phyloP scores from a whole-genome alignment of 805 yeast species.

The Suhomyces prunicola region DNA sequence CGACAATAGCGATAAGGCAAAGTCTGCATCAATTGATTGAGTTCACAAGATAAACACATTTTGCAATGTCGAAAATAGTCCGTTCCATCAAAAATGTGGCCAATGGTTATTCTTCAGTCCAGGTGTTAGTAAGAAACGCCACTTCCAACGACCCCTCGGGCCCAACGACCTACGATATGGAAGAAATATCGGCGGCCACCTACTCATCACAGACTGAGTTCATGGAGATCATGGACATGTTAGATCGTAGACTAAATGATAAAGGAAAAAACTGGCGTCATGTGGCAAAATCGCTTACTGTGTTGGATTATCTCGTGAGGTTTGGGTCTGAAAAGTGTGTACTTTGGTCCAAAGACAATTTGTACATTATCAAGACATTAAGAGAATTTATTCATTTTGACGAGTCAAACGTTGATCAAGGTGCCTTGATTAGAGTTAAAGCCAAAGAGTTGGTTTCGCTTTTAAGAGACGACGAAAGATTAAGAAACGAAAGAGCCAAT shows the following conservation, averaged over 20 bases:
- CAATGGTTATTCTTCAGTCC: slow-evolving; percentile 84
- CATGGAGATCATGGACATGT: slow-evolving; percentile 88
- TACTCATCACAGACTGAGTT: slow-evolving; percentile 67
- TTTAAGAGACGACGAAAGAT: slow-evolving; percentile 76
- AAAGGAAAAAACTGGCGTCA: slow-evolving; percentile 98
- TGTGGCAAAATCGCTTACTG: slow-evolving; percentile 84
- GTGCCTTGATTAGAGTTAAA: slow-evolving; percentile 79
- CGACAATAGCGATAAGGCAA: not conserved
- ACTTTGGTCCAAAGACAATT: slow-evolving; percentile 85
- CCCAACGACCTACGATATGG: slow-evolving; percentile 79
- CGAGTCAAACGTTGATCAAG: slow-evolving; percentile 78
- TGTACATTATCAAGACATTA: slow-evolving; percentile 83
- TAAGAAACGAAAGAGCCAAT: slow-evolving; percentile 62
- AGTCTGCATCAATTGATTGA: not conserved
- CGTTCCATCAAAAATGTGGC: slow-evolving; percentile 86
- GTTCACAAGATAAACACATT: not conserved
- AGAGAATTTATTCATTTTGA: slow-evolving; percentile 86
- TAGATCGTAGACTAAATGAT: slow-evolving; percentile 88
- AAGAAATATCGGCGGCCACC: slow-evolving; percentile 74
- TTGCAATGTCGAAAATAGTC: slow-evolving; percentile 68
- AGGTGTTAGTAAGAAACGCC: slow-evolving; percentile 85
- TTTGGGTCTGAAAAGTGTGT: slow-evolving; percentile 87
- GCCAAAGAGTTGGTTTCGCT: slow-evolving; percentile 85
- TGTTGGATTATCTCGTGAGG: slow-evolving; percentile 83
- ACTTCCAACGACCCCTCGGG: slow-evolving; percentile 86